Conservation (phyloP, 1,284 basidiomycete genomes). For the Trametes sp. region DNA sequence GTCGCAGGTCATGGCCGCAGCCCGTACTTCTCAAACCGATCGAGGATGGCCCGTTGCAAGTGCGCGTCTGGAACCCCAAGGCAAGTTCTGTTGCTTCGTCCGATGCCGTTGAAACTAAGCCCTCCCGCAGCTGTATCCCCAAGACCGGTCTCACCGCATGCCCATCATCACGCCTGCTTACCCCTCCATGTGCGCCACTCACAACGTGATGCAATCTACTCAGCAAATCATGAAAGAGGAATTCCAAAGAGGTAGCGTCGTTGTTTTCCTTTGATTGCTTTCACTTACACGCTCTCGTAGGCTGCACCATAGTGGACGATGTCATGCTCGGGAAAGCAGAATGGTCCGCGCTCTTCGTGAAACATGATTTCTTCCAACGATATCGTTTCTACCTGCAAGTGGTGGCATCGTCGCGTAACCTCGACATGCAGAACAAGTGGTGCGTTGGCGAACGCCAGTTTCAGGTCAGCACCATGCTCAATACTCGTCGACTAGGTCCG, state of each 20-base stretch:
- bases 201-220: conserved; percentile 96
- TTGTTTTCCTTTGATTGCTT: not conserved
- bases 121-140: conserved; percentile 80
- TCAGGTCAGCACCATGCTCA: not conserved
- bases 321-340: conserved; percentile 84
- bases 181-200: conserved; percentile 98
- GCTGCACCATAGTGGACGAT: conserved; percentile 92
- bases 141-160: conserved; percentile 95
- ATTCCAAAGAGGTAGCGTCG: conserved; percentile 82
- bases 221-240: conserved; percentile 97
- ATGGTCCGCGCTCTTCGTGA: conserved; percentile 93
- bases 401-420: conserved; percentile 87
- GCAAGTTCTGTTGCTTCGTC: conserved; percentile 47
- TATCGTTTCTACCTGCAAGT: conserved; percentile 99
- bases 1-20: conserved; percentile 91
- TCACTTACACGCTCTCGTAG: conserved; percentile 48
- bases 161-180: conserved; percentile 99
- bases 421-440: conserved; percentile 95
- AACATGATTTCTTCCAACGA: conserved; percentile 97
- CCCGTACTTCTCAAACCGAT: conserved; percentile 97
- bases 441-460: conserved; percentile 45
- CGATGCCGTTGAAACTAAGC: not conserved
- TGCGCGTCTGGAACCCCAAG: conserved; percentile 98
- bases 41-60: conserved; percentile 92
- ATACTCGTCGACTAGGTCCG: conserved; percentile 36